Conservation (phyloP, 2,329 filamentous ascomycete species). For the Aspergillus pseudoterreus region DNA sequence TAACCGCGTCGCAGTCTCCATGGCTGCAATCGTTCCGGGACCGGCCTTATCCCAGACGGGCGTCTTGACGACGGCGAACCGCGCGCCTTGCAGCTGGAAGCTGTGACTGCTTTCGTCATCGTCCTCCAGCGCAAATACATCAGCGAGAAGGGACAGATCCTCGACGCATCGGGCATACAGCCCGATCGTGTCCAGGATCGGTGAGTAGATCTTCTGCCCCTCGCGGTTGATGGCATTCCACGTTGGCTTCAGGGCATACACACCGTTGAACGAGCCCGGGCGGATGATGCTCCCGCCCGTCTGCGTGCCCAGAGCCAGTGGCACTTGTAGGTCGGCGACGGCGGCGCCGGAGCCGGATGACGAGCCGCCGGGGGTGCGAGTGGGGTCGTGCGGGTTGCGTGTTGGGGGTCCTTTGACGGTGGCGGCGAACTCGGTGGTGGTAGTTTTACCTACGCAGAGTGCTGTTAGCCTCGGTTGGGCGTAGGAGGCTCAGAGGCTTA, state of each 20-base stretch:
- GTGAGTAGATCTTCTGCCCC: conserved; percentile 54
- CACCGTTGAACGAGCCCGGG: conserved; percentile 62
- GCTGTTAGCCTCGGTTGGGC: not conserved
- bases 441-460: conserved; percentile 8
- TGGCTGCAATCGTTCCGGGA: conserved; percentile 6
- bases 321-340: conserved; percentile 62
- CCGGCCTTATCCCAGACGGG: conserved; percentile 9
- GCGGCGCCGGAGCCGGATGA: conserved; percentile 65
- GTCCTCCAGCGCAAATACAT: conserved; percentile 53
- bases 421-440: conserved; percentile 11
- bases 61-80: conserved; percentile 5
- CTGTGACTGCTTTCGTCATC: conserved; percentile 31
- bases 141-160: conserved; percentile 56
- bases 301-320: conserved; percentile 61
- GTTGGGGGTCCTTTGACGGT: conserved; percentile 30
- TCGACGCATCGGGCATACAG: conserved; percentile 56
- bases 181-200: conserved; percentile 61
- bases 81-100: not conserved
- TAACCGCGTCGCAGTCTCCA: not conserved
- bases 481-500: not conserved
- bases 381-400: conserved; percentile 54
- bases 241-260: conserved; percentile 64
- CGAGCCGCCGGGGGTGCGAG: conserved; percentile 62
- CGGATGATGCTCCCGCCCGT: conserved; percentile 63
- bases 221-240: conserved; percentile 62